Percentiles rank a stretch among this genome's conserved stretches.
Evolutionary conservation across 345 rosid species (phyloP).

Genomic region (Excoecaria agallocha): DNA sequence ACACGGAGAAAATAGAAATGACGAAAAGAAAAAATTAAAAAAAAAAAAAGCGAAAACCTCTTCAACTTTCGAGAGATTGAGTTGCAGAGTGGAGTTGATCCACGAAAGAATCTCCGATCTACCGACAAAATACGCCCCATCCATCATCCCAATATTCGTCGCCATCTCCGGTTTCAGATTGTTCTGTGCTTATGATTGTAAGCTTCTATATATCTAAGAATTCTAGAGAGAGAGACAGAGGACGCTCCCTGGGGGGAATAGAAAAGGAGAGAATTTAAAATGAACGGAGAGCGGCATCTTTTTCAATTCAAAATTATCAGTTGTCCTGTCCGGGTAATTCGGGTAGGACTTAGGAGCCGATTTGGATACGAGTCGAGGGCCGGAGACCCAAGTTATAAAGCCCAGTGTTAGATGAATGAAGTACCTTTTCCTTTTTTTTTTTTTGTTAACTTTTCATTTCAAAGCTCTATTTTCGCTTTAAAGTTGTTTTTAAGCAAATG

Average conservation of each 20-base stretch:
- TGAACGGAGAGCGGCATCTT: constrained; percentile 43
- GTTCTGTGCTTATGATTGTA: background rate
- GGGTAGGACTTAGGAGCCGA: background rate
- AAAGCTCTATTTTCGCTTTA: too few relatives aligned
- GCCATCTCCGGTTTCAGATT: constrained; percentile 44
- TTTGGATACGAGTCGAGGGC: too few relatives aligned
- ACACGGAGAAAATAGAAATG: too few relatives aligned
- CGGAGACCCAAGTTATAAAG: constrained; percentile 16
- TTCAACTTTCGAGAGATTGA: constrained; percentile 93
- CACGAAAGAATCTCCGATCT: constrained; percentile 95
- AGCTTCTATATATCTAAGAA: background rate
- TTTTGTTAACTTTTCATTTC: too few relatives aligned
- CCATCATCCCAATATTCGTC: constrained; percentile 93
- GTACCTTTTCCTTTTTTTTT: too few relatives aligned
- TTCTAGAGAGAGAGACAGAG: constrained; percentile 12
- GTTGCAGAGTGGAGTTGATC: constrained; percentile 89
- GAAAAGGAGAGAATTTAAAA: constrained; percentile 27
- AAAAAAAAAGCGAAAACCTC: constrained; percentile 49
- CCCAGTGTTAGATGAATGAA: constrained; percentile 30
- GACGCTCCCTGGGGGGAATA: background rate
- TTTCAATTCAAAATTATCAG: constrained; percentile 25
- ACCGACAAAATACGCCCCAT: constrained; percentile 82
- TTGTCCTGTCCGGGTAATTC: background rate
- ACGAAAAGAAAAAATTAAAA: background rate
- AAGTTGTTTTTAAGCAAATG: too few relatives aligned